These are phyloP conservation scores for Byssoonygena ceratinophila DNA, from an alignment of 2,329 filamentous ascomycete species.

Conservation along the genomic window DNA sequence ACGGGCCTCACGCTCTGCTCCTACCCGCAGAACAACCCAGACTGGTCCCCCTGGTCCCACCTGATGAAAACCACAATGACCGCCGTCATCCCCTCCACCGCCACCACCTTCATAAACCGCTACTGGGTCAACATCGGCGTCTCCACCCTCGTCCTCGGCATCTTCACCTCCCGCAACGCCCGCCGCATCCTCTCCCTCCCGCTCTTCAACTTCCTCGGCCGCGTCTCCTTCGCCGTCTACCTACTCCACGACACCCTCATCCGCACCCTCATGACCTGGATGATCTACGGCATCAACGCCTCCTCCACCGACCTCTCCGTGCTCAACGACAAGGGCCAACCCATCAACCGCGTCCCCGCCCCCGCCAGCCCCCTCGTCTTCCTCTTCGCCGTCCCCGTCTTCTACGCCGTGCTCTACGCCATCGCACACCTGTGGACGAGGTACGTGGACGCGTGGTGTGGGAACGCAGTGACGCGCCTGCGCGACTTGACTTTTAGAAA, in stretches of 20 bases:
- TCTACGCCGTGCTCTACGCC: conserved; percentile 14
- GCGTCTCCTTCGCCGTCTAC: conserved; percentile 23
- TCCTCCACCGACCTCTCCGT: neutral
- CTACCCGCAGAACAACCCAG: conserved; percentile 21
- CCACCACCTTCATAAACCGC: conserved; percentile 16
- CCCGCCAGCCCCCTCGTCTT: conserved; percentile 5
- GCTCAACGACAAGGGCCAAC: conserved; percentile 11
- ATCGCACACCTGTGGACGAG: conserved; percentile 14
- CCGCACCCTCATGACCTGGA: conserved; percentile 20
- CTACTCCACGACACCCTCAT: conserved; percentile 22
- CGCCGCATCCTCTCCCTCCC: conserved; percentile 16
- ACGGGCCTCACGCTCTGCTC: conserved; percentile 19
- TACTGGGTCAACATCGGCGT: conserved; percentile 21
- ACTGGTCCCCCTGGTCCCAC: conserved; percentile 20
- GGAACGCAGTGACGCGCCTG: conserved; percentile 11
- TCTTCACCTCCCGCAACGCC: conserved; percentile 20
- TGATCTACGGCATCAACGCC: conserved; percentile 18
- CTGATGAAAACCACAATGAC: conserved; percentile 14
- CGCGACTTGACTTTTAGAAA: conserved; percentile 12
- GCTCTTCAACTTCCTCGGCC: conserved; percentile 22
- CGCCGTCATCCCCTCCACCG: conserved; percentile 16
- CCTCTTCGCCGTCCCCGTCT: conserved; percentile 12
- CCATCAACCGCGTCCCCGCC: conserved; percentile 1
- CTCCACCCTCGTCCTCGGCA: conserved; percentile 18
- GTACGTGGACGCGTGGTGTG: conserved; percentile 15